Base-by-base conservation (phyloP, 192 early-diverging fungal species). In the Coemansia sp. region DNA sequence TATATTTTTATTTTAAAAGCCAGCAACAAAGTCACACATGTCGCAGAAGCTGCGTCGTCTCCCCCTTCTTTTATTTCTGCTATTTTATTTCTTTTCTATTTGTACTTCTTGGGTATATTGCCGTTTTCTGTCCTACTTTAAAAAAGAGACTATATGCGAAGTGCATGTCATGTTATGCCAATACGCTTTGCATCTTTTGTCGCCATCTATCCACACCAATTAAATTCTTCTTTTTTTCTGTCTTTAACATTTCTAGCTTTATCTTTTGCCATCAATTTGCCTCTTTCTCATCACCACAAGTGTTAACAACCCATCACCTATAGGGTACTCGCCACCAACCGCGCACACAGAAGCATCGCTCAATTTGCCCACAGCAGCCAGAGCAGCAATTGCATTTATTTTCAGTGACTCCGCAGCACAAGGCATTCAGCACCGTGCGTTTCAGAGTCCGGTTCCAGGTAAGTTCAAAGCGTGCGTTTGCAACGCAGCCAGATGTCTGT, bases 101-200 rank as follows among this genome's bases (percentile, higher is more conserved):
- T 22, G 39, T 37, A 9, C 15, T 9, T 62, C 5, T 41, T 38
- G 58, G 15, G 12, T 39, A 39, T 28, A 28, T 28, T 1, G 22
- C 22, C 22, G 22, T 28, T 28, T 28, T 28, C 22, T 28, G 22
- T 56, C 54, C 54, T 28, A 18, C 9, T 56, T 56, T 56, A 56
- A 6, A 9, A 41, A 54, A 54, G 22, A 28, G 22, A 35, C 58
- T 60, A 32, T 38, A 60, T 60, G 58, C 35, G 4, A 35, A 60
- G 58, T n/a, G 58, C 34, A 35, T 38, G 58, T 35, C 34, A 60
- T 60, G 58, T 8, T 39, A 35, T 60, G 58, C 58, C 58, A 17
- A 37, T 60, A 60, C 58, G 58, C 32, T 39, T 60, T 39, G 39
- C 41, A 28, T 20, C 41, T 62, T 45, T 18, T 48, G 45, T 33